phyloP scores from a whole-genome alignment of 2,329 filamentous ascomycete species.

The Nannizzia gypsea region DNA sequence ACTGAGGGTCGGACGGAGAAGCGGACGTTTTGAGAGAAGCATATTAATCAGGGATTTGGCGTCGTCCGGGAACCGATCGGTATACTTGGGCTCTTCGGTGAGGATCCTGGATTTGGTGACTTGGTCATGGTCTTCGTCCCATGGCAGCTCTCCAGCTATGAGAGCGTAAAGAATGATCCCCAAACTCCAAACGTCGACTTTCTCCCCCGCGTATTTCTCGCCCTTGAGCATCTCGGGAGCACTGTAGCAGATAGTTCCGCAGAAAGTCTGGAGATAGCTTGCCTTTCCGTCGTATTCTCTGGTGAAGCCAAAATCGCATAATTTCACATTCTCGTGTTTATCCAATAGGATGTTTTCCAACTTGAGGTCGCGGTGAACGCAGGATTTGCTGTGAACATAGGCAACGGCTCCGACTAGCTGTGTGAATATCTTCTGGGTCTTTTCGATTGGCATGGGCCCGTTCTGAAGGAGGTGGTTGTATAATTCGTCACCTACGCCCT shows the following conservation, averaged over 20 bases:
- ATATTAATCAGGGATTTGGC: slow-evolving; percentile 64
- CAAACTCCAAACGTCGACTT: slow-evolving; percentile 97
- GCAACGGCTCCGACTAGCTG: slow-evolving; percentile 89
- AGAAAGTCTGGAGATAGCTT: slow-evolving; percentile 94
- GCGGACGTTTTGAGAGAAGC: slow-evolving; percentile 80
- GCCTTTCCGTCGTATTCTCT: slow-evolving; percentile 91
- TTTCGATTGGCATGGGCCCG: slow-evolving; percentile 69
- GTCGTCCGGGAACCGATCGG: slow-evolving; percentile 64
- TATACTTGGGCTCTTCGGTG: slow-evolving; percentile 72
- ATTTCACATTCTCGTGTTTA: slow-evolving; percentile 92
- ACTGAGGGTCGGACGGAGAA: slow-evolving; percentile 66
- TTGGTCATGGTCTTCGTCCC: slow-evolving; percentile 89
- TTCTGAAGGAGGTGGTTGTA: slow-evolving; percentile 90
- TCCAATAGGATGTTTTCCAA: slow-evolving; percentile 93
- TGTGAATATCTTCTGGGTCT: slow-evolving; percentile 90
- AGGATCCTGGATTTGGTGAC: slow-evolving; percentile 77
- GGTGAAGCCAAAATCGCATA: slow-evolving; percentile 97
- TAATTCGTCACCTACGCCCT: slow-evolving; percentile 66
- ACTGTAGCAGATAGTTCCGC: slow-evolving; percentile 93
- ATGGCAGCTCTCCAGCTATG: slow-evolving; percentile 71
- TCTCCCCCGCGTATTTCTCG: slow-evolving; percentile 94
- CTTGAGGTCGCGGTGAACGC: slow-evolving; percentile 93
- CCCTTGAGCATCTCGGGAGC: slow-evolving; percentile 97
- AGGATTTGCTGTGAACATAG: slow-evolving; percentile 90
- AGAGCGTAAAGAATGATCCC: slow-evolving; percentile 82